Base-by-base conservation (phyloP, 345 rosid genomes). In the Gossypium ekmanianum region DNA sequence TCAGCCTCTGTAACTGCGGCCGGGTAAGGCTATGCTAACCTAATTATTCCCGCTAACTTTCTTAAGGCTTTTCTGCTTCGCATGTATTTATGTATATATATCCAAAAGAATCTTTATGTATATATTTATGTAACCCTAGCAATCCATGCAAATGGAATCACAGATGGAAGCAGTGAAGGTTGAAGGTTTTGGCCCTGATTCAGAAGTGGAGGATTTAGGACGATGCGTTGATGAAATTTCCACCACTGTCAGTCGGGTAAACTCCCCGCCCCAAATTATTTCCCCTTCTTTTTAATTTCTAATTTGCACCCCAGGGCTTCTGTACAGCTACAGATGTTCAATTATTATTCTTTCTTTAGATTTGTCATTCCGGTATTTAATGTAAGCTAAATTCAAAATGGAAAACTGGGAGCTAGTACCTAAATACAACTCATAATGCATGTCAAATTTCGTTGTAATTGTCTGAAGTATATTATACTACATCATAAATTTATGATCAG, bases 231-330 rank as follows among this genome's bases (percentile, higher is more conserved):
- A 89, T 74, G 81, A 76, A 9, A 84, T 89, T 29, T 85, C 75
- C 59, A 76, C 78, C n/a, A 84, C 79, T 76, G 89, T 89, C 50
- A 82, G 58, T 79, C 79, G 73, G 88, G 92, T 85, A 58, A 7
- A 58, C 39, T 13, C 7, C 24, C 47, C 11, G 59, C 0, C 12
- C 6, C 41, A 7, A 24, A 24, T n/a, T 72, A 34, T 34, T 56
- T 12, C 45, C 27, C 7, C 7, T 5, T 34, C 1, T 71, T 48
- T 27, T n/a, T 3, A 27, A n/a, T 55, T 26, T 39, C 10, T 14
- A 57, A n/a, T 58, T 20, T 41, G 17, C 12, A 1, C 68, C 41
- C 3, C 45, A 16, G 5, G 18, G 6, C 29, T 29, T 29, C 20
- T 61, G 2, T 61, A 1, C 4, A 61, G 13, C n/a, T 61, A 3